Conservation (phyloP, 2,329 filamentous ascomycete species). For the Fusarium neocosmosporiellum region DNA sequence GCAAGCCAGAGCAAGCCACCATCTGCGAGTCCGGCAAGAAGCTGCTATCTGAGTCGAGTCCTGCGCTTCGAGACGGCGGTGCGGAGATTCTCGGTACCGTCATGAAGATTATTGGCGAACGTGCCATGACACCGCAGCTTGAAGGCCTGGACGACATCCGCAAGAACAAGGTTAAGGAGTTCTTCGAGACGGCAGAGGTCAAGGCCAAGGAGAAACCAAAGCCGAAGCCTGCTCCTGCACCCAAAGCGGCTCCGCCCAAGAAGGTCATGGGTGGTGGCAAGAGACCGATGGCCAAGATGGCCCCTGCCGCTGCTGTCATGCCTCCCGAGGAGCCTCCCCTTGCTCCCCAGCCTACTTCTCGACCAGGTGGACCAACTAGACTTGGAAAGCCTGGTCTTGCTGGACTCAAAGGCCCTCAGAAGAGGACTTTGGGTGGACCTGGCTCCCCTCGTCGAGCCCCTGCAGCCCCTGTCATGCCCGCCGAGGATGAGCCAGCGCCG, state of each 20-base stretch:
- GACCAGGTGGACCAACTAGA: conserved; percentile 59
- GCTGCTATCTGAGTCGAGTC: conserved; percentile 87
- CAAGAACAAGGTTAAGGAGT: conserved; percentile 96
- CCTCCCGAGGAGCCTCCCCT: conserved; percentile 64
- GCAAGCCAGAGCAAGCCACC: conserved; percentile 82
- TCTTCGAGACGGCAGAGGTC: conserved; percentile 71
- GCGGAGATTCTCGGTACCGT: conserved; percentile 92
- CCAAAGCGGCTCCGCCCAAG: conserved; percentile 62
- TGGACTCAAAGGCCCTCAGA: conserved; percentile 71
- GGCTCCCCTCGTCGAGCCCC: conserved; percentile 66
- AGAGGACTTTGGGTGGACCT: conserved; percentile 62
- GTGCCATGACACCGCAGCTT: conserved; percentile 91
- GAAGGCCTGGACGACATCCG: conserved; percentile 95
- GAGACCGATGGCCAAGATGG: conserved; percentile 58
- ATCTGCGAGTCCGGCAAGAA: conserved; percentile 94
- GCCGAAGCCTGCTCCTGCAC: conserved; percentile 70
- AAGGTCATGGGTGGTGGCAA: conserved; percentile 59
- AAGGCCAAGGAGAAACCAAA: conserved; percentile 79
- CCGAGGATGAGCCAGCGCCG: conserved; percentile 70
- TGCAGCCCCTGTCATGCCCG: conserved; percentile 58
- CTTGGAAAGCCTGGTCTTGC: conserved; percentile 65
- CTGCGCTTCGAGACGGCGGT: conserved; percentile 85
- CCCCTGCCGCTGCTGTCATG: conserved; percentile 51
- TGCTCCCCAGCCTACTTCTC: conserved; percentile 68
- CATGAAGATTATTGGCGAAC: conserved; percentile 98